Base-by-base conservation (phyloP, 1,139 yeast species). In the Lodderomyces margitis region DNA sequence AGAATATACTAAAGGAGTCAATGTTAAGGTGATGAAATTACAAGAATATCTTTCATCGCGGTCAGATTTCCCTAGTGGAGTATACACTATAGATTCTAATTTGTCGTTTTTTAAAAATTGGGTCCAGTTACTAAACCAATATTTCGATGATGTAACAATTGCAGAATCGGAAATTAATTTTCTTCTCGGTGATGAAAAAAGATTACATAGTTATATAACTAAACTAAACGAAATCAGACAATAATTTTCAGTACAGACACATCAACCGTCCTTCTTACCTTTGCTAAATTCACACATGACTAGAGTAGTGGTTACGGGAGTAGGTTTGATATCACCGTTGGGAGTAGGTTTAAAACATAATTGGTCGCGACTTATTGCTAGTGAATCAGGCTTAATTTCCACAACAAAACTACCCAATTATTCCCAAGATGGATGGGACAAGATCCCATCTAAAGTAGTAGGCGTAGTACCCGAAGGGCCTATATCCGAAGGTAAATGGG, bases 241-340 rank as follows among this genome's bases (percentile, higher is more conserved):
- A n/a, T n/a, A n/a, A n/a, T n/a, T n/a, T n/a, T n/a, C n/a, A n/a
- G n/a, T n/a, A n/a, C n/a, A n/a, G n/a, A n/a, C n/a, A n/a, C n/a
- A n/a, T n/a, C n/a, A n/a, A n/a, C n/a, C n/a, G n/a, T n/a, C n/a
- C n/a, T n/a, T n/a, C n/a, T n/a, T n/a, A n/a, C n/a, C n/a, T n/a
- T n/a, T n/a, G n/a, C n/a, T n/a, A 17, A 14, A 33, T 7, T 33
- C 33, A n/a, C 34, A 27, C 5, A 57, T 54, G 62, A 46, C 57
- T 21, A 51, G 51, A 36, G 96, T 91, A 1, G 98, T 92, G 1
- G 83, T 92, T 1, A 92, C 98, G 0, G 98, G 98, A 0, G 59
- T 91, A 12, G 98, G 98, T 0, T 64, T 86, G 32, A 78, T 91
- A 1, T 78, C 95, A 1, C 98, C 98, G 0, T 64, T 92, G 5